A percentile compares a stretch with the other conserved stretches of the same genome.
These are phyloP conservation scores for Umbellularia californica DNA, from an alignment of 164 flowering plant species.

Conservation along the genomic window DNA sequence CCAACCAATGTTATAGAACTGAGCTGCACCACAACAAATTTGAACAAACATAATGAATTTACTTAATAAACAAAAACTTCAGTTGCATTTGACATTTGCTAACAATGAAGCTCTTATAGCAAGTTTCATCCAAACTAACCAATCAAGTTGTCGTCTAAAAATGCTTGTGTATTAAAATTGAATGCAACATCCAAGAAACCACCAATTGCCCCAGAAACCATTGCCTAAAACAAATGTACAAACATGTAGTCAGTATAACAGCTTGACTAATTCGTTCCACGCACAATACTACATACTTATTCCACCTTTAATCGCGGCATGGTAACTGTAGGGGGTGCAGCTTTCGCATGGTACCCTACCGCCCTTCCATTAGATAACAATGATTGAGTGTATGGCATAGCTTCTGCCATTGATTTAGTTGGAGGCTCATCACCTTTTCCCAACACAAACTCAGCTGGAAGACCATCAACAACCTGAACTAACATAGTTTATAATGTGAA, in stretches of 20 bases:
- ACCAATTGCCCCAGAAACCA: constrained; percentile 91
- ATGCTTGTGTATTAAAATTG: constrained; percentile 88
- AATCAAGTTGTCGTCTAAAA: constrained; percentile 85
- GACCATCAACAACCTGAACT: constrained; percentile 93
- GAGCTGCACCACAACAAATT: constrained; percentile 39
- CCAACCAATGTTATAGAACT: constrained; percentile 66
- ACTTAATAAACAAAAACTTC: neutral
- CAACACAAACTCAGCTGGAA: constrained; percentile 95
- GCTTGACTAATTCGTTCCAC: neutral
- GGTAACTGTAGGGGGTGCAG: constrained; percentile 97
- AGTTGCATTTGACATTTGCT: neutral
- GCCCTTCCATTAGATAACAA: constrained; percentile 63
- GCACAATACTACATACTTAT: neutral
- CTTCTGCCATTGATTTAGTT: constrained; percentile 41
- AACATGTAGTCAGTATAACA: neutral
- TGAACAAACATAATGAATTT: neutral
- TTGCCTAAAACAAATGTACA: constrained; percentile 46
- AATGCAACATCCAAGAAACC: constrained; percentile 91
- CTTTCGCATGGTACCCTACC: constrained; percentile 84
- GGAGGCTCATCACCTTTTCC: constrained; percentile 80
- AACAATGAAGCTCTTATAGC: constrained; percentile 1
- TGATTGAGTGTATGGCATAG: constrained; percentile 93
- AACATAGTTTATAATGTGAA: neutral
- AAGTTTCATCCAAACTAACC: constrained; percentile 41
- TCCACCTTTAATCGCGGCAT: constrained; percentile 96